Evolutionary conservation across 805 yeast species (phyloP), one percentile per base, ranked within the genome.

Genomic region (Hanseniaspora lachancei): DNA sequence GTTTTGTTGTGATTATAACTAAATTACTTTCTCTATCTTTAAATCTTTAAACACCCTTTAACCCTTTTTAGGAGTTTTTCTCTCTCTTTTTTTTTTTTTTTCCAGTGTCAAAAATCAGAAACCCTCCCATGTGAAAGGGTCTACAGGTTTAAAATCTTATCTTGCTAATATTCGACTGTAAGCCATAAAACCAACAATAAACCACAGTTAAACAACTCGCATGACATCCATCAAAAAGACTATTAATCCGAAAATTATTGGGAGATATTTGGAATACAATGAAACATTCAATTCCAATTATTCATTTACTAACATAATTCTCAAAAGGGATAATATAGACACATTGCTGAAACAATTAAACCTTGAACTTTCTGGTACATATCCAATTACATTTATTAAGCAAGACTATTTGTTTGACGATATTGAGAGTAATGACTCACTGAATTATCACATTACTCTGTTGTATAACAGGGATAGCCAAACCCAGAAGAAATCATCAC

Each of bases 401-500:
- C 18, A 40, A 13, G 27, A 40, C 38, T 49, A 38, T 20, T 27
- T 49, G 12, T 49, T 49, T 49, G 53, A 49, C 20, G 52, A 48
- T 24, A 16, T 48, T 23, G 39, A 24, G 9, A 18, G 4, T 2
- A 16, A 35, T 38, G 23, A 48, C 12, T 7, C 12, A 8, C 12
- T 36, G 2, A 18, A 29, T 2, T 40, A 39, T 13, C 53, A 49
- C 16, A 49, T 49, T 27, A 49, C 29, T 29, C 16, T 49, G 16
- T 16, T 8, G 3, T 49, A 49, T 24, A 39, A 38, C 13, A 29
- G 18, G 8, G 32, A n/a, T 2, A 32, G 24, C 6, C 9, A 10
- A 10, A 16, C 3, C 18, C n/a, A 18, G 5, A 32, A 50, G 15
- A 29, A 32, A 13, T 29, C 20, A 12, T 10, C n/a, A 39, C 29